These are phyloP conservation scores for Polychaeton citri DNA, from an alignment of 2,329 filamentous ascomycete genomes.

Conservation along the genomic window DNA sequence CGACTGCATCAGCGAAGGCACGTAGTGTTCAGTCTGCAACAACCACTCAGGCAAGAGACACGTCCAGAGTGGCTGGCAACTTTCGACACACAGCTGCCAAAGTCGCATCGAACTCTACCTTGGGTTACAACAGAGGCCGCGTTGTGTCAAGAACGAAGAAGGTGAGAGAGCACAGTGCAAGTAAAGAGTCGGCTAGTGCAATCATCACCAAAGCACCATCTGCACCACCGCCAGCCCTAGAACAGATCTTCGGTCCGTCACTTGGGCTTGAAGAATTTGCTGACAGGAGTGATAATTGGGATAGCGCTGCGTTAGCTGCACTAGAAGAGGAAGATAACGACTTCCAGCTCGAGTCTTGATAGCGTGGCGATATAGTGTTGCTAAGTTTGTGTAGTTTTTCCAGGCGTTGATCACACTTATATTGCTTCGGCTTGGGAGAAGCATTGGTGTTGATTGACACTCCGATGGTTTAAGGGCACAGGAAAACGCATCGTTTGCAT, in stretches of 20 bases:
- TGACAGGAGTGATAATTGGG: not conserved
- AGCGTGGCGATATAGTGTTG: no score
- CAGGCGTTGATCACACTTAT: no score
- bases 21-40: constrained; percentile 18
- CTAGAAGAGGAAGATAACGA: constrained; percentile 9
- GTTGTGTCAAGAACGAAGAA: constrained; percentile 28
- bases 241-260: constrained; percentile 13
- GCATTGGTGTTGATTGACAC: no score
- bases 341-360: constrained; percentile 13
- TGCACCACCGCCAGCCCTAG: constrained; percentile 5
- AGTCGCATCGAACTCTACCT: constrained; percentile 62
- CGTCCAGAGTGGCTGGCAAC: constrained; percentile 18
- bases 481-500: no score
- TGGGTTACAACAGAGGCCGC: constrained; percentile 74
- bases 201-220: constrained; percentile 5
- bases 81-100: constrained; percentile 49
- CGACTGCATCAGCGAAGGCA: constrained; percentile 27
- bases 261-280: constrained; percentile 1
- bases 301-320: not conserved
- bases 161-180: constrained; percentile 1
- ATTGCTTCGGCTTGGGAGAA: no score
- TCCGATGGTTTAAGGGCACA: no score
- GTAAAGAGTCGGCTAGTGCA: constrained; percentile 1
- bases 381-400: no score
- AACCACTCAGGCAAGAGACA: constrained; percentile 27